Conservation (phyloP, 441 rosid species). For the Bocquillonia castaneifolia region DNA sequence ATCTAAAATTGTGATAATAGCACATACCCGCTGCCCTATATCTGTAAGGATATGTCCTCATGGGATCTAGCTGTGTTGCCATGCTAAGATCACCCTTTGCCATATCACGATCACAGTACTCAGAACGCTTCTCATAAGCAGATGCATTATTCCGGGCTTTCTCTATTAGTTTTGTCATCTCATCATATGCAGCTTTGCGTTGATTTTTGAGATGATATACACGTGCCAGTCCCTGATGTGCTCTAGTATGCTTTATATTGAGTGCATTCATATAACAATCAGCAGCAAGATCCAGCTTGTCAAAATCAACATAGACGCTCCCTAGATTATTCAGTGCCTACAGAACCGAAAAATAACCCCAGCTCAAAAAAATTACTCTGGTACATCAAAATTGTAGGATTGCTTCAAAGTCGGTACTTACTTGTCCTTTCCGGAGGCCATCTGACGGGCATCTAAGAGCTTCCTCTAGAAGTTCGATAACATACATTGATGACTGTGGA, state of each 20-base stretch:
- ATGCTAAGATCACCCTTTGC: slow-evolving; percentile 81
- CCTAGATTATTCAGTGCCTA: slow-evolving; percentile 95
- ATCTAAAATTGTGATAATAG: background rate
- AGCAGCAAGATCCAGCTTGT: slow-evolving; percentile 85
- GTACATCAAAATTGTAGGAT: background rate
- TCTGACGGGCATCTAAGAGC: slow-evolving; percentile 99
- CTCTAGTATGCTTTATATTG: slow-evolving; percentile 89
- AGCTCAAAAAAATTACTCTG: slow-evolving; percentile 7
- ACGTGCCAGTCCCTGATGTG: slow-evolving; percentile 96
- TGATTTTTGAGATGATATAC: slow-evolving; percentile 81
- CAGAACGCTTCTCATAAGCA: slow-evolving; percentile 92
- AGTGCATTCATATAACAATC: slow-evolving; percentile 88
- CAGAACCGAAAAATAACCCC: slow-evolving; percentile 19
- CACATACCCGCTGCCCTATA: slow-evolving; percentile 88
- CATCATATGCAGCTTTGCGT: slow-evolving; percentile 81
- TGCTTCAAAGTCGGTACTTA: slow-evolving; percentile 28
- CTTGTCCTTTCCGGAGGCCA: slow-evolving; percentile 98
- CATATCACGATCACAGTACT: slow-evolving; percentile 91
- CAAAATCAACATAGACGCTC: slow-evolving; percentile 79
- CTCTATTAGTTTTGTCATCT: slow-evolving; percentile 93
- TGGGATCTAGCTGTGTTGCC: slow-evolving; percentile 82
- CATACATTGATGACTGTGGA: slow-evolving; percentile 60
- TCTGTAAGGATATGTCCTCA: slow-evolving; percentile 93
- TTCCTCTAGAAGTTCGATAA: slow-evolving; percentile 79
- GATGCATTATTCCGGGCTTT: slow-evolving; percentile 90